A percentile compares a stretch with the other conserved stretches of the same genome.
phyloP scores from a whole-genome alignment of 495 filamentous ascomycete species.

The Hypoxylon fuscum region DNA sequence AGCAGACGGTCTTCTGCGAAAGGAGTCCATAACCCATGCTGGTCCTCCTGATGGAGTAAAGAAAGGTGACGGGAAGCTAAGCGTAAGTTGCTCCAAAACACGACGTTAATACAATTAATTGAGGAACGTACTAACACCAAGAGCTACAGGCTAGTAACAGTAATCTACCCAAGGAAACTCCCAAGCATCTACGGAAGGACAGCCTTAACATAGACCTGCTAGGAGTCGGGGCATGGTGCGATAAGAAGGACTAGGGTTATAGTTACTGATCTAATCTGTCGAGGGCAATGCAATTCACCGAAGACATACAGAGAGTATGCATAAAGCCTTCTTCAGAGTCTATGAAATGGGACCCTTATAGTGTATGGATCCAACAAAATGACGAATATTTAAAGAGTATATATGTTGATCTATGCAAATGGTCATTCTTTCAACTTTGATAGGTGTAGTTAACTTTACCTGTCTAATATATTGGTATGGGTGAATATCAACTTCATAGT shows the following conservation, averaged over 20 bases:
- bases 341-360: no score
- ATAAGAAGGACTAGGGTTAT: neutral
- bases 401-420: no score
- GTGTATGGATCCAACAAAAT: no score
- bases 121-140: neutral
- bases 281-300: no score
- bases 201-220: constrained; percentile 4
- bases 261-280: no score
- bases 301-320: no score
- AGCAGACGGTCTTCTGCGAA: neutral
- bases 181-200: neutral
- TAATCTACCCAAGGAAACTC: neutral
- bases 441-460: no score
- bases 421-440: no score
- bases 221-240: constrained; percentile 5
- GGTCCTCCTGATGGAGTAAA: neutral
- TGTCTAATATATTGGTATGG: no score
- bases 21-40: neutral
- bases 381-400: no score
- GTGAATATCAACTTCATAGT: no score
- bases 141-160: neutral
- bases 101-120: neutral
- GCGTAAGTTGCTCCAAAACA: neutral
- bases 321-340: no score
- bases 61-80: neutral